Base-by-base conservation (phyloP, 1,284 basidiomycete genomes). In the Cryptococcus sp. region DNA sequence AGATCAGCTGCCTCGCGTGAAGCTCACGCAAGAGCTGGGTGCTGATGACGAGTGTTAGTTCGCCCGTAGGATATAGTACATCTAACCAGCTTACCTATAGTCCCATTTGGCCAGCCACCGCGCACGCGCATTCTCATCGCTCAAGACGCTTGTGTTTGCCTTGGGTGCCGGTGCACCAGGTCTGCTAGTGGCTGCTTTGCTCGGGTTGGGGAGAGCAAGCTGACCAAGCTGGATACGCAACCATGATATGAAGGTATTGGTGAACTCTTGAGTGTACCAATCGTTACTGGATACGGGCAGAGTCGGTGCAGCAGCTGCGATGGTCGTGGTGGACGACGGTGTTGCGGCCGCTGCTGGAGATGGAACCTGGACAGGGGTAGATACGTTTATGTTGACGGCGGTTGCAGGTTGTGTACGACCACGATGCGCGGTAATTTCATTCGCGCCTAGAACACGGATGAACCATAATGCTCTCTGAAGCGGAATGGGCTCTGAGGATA, bases 381-480 rank as follows among this genome's bases (percentile, higher is more conserved):
- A 35, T 35, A 35, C 31, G 10, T 35, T 35, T 8, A 35, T 35
- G 31, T 35, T 35, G 31, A 35, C 31, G 31, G 31, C 31, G 0
- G 56, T 48, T 6, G 61, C 61, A 16, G 73, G 71, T 51, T 72
- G 72, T 3, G 69, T 62, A 47, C 74, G 60, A n/a, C 69, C 63
- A 31, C 73, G 86, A 50, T 88, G 86, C 84, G 83, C 61, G 70
- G 92, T 89, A 44, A 93, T 93, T 77, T 99, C 95, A 68, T 93
- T 93, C 1, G 90, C 91, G n/a, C 95, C 96, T 54, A 95, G 86
- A 0, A 94, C 90, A 15, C 93, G 85, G 31, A 98, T 84, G 75
- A 96, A 93, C 96, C 96, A 99, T 3, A 96, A 84, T 0, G 96
- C 96, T 25, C 96, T 83, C 1, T 88, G 84, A 45, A 94, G 85